Percentiles rank a stretch among this genome's conserved stretches.
Conservation (phyloP, 306 rosid species). For the Acacia confusa region DNA sequence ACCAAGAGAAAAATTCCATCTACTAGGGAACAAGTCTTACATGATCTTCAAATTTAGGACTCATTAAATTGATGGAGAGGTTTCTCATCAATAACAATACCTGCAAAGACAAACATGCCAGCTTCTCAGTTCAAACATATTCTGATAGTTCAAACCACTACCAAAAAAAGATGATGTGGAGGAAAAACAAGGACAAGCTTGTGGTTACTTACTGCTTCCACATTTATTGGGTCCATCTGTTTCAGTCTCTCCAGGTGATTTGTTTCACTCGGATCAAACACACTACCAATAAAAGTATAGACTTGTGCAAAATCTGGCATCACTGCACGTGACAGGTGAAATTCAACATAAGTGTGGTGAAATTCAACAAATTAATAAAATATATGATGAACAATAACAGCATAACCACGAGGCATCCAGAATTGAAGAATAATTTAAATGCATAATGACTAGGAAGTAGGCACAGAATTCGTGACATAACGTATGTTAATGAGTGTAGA, state of each 20-base stretch:
- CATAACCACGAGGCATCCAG: neutral
- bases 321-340: constrained; percentile 47
- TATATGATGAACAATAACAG: constrained; percentile 2
- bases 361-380: neutral
- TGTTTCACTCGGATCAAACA: constrained; percentile 69
- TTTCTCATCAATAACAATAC: constrained; percentile 77
- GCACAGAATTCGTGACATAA: neutral
- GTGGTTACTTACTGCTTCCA: constrained; percentile 73
- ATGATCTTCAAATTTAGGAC: constrained; percentile 77
- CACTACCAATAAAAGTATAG: constrained; percentile 80
- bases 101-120: constrained; percentile 45
- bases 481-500: neutral
- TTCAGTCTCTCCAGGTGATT: constrained; percentile 71
- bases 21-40: constrained; percentile 48
- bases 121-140: neutral
- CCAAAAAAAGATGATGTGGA: constrained; percentile 3
- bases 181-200: neutral
- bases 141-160: neutral
- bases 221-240: constrained; percentile 80
- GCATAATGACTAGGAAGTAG: neutral
- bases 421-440: constrained; percentile 9
- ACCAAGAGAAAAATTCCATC: neutral
- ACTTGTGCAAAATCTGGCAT: constrained; percentile 87
- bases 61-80: constrained; percentile 70
- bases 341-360: constrained; percentile 27